A percentile compares a stretch with the other conserved stretches of the same genome.
Evolutionary conservation across 768 basidiomycete species (phyloP).

Genomic region (Boletus tomentosulus): DNA sequence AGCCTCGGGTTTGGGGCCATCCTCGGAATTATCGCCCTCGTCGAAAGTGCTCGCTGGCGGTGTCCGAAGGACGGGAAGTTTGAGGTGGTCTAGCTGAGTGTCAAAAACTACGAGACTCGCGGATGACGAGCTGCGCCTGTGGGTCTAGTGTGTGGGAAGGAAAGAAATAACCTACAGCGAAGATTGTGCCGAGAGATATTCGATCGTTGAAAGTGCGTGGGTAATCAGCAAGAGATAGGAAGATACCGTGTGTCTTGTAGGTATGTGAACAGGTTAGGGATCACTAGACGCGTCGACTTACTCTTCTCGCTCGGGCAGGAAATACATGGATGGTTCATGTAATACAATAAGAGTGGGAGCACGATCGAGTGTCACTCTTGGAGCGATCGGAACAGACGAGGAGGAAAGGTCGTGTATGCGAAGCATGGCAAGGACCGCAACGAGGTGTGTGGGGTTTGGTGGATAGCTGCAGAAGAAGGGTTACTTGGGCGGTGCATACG

Average conservation of each 20-base stretch:
- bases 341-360: constrained; percentile 55
- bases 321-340: constrained; percentile 57
- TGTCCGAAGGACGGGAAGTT: constrained; percentile 43
- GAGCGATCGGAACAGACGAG: constrained; percentile 19
- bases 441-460: constrained; percentile 53
- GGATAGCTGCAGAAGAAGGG: constrained; percentile 49
- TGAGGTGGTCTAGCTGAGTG: constrained; percentile 47
- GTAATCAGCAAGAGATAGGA: constrained; percentile 50
- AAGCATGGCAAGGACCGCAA: constrained; percentile 48
- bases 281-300: constrained; percentile 10
- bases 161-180: constrained; percentile 17
- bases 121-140: constrained; percentile 14
- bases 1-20: constrained; percentile 30
- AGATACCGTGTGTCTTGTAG: constrained; percentile 36
- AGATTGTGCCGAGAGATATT: constrained; percentile 31
- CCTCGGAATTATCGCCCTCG: constrained; percentile 16
- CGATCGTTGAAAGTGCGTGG: constrained; percentile 41
- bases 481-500: constrained; percentile 5
- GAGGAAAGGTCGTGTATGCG: constrained; percentile 27
- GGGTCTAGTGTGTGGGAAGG: neutral
- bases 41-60: constrained; percentile 14
- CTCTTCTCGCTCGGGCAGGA: constrained; percentile 29
- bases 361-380: constrained; percentile 34
- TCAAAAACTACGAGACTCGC: constrained; percentile 56
- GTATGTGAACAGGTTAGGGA: neutral